phyloP scores from a whole-genome alignment of 1,284 basidiomycete genomes.

The Amylostereum chailletii region DNA sequence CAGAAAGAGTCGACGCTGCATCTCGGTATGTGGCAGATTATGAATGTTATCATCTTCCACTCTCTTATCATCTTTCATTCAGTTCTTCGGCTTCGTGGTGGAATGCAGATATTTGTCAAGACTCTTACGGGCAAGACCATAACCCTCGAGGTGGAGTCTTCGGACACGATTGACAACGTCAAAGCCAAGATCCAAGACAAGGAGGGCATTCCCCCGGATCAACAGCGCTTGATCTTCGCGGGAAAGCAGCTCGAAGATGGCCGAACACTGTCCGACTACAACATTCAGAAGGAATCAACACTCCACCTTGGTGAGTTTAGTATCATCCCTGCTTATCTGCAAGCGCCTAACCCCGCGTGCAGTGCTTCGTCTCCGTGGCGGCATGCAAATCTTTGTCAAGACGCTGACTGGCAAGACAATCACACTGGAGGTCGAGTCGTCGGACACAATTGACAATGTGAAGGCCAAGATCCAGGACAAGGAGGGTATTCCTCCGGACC shows the following conservation, averaged over 20 bases:
- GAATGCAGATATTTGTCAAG: conserved; percentile 88
- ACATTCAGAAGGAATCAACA: conserved; percentile 69
- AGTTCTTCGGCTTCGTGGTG: conserved; percentile 79
- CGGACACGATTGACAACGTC: conserved; percentile 85
- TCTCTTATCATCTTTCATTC: conserved; percentile 32
- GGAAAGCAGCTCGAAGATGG: conserved; percentile 83
- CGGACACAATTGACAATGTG: conserved; percentile 85
- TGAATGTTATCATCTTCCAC: conserved; percentile 20
- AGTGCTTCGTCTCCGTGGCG: conserved; percentile 62
- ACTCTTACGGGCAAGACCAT: conserved; percentile 91
- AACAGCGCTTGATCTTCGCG: conserved; percentile 77
- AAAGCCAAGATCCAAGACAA: conserved; percentile 82
- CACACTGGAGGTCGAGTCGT: conserved; percentile 83
- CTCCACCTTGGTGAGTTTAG: conserved; percentile 44
- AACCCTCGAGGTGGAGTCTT: conserved; percentile 88
- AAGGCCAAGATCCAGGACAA: conserved; percentile 83
- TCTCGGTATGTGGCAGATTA: conserved; percentile 31
- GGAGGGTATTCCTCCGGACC: conserved; percentile 80
- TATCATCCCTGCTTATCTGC: neutral
- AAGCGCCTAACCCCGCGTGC: neutral
- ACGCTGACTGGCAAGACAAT: conserved; percentile 80
- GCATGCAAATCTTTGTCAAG: conserved; percentile 76
- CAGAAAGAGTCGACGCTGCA: conserved; percentile 79
- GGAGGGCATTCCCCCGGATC: conserved; percentile 77
- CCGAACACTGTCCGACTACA: conserved; percentile 77